Conservation (phyloP, 1,284 basidiomycete genomes). For the Ceratobasidium sp. region DNA sequence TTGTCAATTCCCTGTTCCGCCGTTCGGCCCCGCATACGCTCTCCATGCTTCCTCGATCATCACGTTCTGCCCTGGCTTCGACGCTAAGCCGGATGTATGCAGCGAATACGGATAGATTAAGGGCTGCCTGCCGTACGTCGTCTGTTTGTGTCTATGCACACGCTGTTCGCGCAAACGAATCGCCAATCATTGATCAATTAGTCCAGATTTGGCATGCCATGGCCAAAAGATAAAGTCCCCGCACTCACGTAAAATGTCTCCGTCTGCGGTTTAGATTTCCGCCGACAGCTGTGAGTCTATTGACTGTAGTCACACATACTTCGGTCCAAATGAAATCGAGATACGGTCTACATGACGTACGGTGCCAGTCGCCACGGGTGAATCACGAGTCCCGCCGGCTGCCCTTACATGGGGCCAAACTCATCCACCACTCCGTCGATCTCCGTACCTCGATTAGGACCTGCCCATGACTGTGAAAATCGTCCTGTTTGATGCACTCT, state of each 20-base stretch:
- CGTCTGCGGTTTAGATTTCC: background rate
- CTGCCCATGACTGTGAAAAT: conserved; percentile 11
- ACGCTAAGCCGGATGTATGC: background rate
- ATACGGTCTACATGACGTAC: too few relatives aligned
- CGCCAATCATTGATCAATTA: conserved; percentile 1
- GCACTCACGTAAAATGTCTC: background rate
- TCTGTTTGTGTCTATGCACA: too few relatives aligned
- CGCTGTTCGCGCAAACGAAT: too few relatives aligned
- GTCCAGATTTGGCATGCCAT: background rate
- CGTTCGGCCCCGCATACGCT: background rate
- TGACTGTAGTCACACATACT: too few relatives aligned
- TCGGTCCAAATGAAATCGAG: too few relatives aligned
- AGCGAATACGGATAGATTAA: conserved; percentile 5
- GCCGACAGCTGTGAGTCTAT: too few relatives aligned
- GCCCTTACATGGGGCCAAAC: background rate
- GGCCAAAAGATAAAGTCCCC: background rate
- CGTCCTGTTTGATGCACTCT: conserved; percentile 41
- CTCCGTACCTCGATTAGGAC: background rate
- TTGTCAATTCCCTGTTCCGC: background rate
- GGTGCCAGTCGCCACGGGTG: too few relatives aligned
- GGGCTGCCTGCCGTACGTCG: background rate
- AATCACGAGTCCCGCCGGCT: too few relatives aligned
- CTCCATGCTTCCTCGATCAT: background rate
- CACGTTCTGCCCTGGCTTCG: background rate
- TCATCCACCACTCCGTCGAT: background rate